A percentile compares a stretch with the other conserved stretches of the same genome.
phyloP scores from a whole-genome alignment of 2,329 filamentous ascomycete species.

The Diplodia intermedia region DNA sequence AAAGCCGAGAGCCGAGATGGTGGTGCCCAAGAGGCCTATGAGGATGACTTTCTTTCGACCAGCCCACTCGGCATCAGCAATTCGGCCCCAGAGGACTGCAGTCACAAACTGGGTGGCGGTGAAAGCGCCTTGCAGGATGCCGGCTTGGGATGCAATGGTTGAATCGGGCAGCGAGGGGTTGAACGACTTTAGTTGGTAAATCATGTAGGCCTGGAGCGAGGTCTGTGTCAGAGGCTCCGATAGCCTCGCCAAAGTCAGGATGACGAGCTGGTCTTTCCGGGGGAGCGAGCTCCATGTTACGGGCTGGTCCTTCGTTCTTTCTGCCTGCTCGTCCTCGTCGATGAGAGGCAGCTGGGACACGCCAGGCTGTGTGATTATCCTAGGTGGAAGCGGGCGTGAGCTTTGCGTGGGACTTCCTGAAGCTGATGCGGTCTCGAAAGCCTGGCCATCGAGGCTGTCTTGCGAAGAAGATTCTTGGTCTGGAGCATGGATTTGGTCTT shows the following conservation, averaged over 20 bases:
- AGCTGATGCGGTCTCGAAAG: neutral
- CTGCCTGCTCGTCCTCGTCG: slow-evolving; percentile 27
- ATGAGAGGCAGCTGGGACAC: slow-evolving; percentile 8
- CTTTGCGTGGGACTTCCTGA: neutral
- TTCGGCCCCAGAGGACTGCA: slow-evolving; percentile 79
- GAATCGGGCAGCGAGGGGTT: slow-evolving; percentile 63
- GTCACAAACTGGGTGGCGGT: slow-evolving; percentile 83
- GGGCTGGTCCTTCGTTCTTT: slow-evolving; percentile 50
- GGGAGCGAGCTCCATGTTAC: slow-evolving; percentile 77
- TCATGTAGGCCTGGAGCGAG: slow-evolving; percentile 70
- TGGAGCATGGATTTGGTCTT: neutral
- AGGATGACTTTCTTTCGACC: slow-evolving; percentile 81
- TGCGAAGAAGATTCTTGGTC: neutral
- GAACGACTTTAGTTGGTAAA: slow-evolving; percentile 87
- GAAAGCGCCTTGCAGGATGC: slow-evolving; percentile 78
- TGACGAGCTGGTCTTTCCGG: slow-evolving; percentile 75
- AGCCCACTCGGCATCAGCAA: slow-evolving; percentile 65
- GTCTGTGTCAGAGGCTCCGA: slow-evolving; percentile 85
- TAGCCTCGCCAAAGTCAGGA: slow-evolving; percentile 78
- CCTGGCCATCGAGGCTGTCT: slow-evolving; percentile 4
- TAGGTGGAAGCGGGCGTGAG: neutral
- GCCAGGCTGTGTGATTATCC: slow-evolving; percentile 10
- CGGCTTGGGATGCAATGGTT: slow-evolving; percentile 77
- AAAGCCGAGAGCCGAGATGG: slow-evolving; percentile 70
- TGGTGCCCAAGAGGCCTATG: slow-evolving; percentile 75